These are phyloP conservation scores for Arabis hirsuta DNA, from an alignment of 345 rosid species.

Conservation along the genomic window DNA sequence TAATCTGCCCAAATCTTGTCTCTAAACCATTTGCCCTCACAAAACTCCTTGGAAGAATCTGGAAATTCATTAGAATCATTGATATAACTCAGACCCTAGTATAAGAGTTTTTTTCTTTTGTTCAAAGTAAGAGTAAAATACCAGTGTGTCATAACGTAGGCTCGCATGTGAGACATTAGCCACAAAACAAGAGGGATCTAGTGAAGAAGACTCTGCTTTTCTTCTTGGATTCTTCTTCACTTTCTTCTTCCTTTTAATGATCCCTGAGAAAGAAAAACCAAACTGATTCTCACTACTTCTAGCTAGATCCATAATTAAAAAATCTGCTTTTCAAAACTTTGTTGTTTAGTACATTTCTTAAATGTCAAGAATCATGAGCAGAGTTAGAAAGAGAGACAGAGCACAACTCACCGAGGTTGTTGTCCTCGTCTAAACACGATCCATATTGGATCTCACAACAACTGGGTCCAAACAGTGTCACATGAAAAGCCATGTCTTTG, in stretches of 20 bases:
- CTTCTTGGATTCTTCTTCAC: not conserved
- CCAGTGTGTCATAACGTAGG: not conserved
- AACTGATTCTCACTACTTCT: not conserved
- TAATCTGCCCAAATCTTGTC: not conserved
- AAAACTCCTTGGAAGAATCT: not conserved
- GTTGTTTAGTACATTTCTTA: not conserved
- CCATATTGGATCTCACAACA: slow-evolving; percentile 5
- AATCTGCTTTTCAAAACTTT: no score
- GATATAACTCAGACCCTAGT: not conserved
- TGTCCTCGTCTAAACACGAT: not conserved
- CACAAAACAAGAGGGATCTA: slow-evolving; percentile 2
- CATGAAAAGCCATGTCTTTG: not conserved
- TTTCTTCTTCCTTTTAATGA: not conserved
- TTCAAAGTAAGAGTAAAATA: not conserved
- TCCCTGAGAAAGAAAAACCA: not conserved
- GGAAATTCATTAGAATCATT: not conserved
- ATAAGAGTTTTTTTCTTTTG: not conserved
- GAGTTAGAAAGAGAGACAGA: not conserved
- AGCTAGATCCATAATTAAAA: not conserved
- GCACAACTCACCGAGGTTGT: slow-evolving; percentile 5
- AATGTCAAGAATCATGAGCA: not conserved
- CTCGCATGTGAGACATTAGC: not conserved
- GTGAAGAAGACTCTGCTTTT: slow-evolving; percentile 8
- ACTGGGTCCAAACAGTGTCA: not conserved
- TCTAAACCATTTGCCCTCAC: not conserved